These are phyloP conservation scores for Ganoderma boninense DNA, from an alignment of 1,284 basidiomycete species.

Conservation along the genomic window DNA sequence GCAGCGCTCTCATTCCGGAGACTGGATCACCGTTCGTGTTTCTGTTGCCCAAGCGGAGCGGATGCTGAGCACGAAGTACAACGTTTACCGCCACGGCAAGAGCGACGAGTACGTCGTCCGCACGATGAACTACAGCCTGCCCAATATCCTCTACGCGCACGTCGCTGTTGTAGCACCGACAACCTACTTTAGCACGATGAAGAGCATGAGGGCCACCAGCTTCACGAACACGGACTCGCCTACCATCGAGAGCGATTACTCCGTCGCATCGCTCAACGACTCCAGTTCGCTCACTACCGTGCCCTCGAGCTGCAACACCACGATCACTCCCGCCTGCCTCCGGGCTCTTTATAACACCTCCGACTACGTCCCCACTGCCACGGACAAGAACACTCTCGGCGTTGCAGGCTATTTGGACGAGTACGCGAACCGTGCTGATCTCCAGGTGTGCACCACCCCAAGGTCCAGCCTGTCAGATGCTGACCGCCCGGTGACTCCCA, in stretches of 20 bases:
- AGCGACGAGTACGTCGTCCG: conserved; percentile 59
- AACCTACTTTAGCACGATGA: conserved; percentile 64
- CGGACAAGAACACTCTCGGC: conserved; percentile 59
- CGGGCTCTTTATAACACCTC: conserved; percentile 66
- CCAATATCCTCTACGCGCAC: conserved; percentile 56
- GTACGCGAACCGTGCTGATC: conserved; percentile 62
- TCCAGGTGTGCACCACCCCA: conserved; percentile 42
- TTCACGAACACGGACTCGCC: conserved; percentile 50
- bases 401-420: conserved; percentile 66
- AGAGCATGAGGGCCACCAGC: conserved; percentile 54
- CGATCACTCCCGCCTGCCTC: conserved; percentile 67
- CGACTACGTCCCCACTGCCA: conserved; percentile 56
- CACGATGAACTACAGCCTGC: conserved; percentile 63
- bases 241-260: conserved; percentile 35
- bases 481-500: conserved; percentile 3
- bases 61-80: conserved; percentile 62
- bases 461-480: background rate
- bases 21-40: conserved; percentile 64
- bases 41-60: conserved; percentile 64
- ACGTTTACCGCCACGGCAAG: conserved; percentile 57
- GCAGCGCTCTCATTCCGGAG: conserved; percentile 54
- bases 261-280: conserved; percentile 25
- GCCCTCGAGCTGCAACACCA: conserved; percentile 54
- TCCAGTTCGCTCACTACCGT: conserved; percentile 42
- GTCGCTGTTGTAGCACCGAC: conserved; percentile 65